Base-by-base conservation (phyloP, 108 stramenopile genomes). In the Conticribra weissflogii region DNA sequence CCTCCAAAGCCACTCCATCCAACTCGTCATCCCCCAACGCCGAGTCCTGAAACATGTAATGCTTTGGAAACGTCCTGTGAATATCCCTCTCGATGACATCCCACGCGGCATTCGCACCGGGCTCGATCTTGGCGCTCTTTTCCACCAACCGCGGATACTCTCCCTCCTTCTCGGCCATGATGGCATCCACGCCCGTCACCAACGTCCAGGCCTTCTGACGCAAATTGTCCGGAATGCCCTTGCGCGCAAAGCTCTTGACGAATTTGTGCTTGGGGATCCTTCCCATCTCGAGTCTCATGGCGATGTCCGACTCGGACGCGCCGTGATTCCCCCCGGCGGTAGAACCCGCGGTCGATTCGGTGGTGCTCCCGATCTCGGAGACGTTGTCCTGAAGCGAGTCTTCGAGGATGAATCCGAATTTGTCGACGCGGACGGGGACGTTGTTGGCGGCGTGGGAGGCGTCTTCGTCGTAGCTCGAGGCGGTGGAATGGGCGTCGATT, bases 31-130 rank as follows among this genome's bases (percentile, higher is more conserved):
- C 62, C 7, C 29, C 48, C 25, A 63, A 48, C 23, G 62, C 17
- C 24, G 48, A 47, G 30, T 48, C 62, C 28, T 48, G 36, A 81
- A 97, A 97, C 60, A 93, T 53, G 21, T 64, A 68, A 68, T 95
- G 93, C 12, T 86, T 79, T 27, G 96, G 96, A 71, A 83, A 97
- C 19, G 96, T 97, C 8, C 96, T 86, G 58, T 81, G 79, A 34
- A 97, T 83, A 70, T 97, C 96, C 21, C 88, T 71, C 34, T 91
- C 88, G 55, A 96, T 97, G 46, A 56, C 28, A 8, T 27, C 23
- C 23, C 27, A 16, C 4, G 23, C 5, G 17, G 55, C 17, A 28
- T 56, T 17, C 12, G 8, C 36, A 9, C 12, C 36, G n/a, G n/a
- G n/a, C 12, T 41, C 36, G 8, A 41, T 41, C 12, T 41, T 12